These are phyloP conservation scores for Solanum chiquidenum DNA, from an alignment of 257 asterid genomes.

Conservation along the genomic window DNA sequence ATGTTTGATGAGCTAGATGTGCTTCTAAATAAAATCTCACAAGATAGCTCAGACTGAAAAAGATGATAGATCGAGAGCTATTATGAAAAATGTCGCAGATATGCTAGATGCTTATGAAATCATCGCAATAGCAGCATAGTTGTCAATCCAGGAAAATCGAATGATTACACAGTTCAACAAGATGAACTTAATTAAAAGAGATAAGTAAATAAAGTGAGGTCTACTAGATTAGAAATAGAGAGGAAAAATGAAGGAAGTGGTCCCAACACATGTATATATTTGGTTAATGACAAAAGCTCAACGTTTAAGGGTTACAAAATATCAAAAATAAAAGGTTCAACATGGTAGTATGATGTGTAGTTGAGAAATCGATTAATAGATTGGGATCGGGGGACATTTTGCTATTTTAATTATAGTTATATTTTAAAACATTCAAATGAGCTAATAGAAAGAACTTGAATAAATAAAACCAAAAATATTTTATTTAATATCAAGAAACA, in stretches of 20 bases:
- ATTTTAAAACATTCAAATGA: background rate
- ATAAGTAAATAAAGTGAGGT: background rate
- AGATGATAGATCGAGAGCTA: background rate
- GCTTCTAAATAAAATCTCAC: background rate
- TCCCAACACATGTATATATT: background rate
- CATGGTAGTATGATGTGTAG: background rate
- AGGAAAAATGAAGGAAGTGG: background rate
- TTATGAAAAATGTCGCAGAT: background rate
- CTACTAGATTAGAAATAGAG: background rate
- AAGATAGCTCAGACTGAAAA: no score
- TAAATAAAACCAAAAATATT: background rate
- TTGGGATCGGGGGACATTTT: background rate
- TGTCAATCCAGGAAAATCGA: background rate
- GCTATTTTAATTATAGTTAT: no score
- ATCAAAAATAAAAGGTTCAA: background rate
- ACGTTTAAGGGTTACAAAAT: background rate
- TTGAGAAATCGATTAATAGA: background rate
- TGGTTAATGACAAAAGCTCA: background rate
- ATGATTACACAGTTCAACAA: no score
- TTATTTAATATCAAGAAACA: background rate
- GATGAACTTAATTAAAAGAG: no score
- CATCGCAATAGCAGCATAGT: background rate
- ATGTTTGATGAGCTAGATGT: background rate
- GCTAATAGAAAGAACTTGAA: background rate
- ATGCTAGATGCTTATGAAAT: background rate